These are phyloP conservation scores for Myxozyma melibiosi DNA, from an alignment of 805 yeast species.

Conservation along the genomic window DNA sequence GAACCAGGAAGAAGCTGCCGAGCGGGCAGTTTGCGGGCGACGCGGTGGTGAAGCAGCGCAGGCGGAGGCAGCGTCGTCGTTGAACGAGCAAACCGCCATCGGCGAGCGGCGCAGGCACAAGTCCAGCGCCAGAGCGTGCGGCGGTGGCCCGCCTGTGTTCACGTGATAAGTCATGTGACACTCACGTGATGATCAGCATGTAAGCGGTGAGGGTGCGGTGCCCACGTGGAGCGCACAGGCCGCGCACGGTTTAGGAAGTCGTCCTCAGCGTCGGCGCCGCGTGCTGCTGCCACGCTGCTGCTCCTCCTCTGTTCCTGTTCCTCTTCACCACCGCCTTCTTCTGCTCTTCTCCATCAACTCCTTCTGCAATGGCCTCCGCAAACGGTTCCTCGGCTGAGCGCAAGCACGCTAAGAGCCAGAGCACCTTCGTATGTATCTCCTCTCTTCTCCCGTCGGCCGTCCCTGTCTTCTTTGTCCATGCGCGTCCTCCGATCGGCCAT, in stretches of 20 bases:
- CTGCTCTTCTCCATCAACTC: constrained; percentile 1
- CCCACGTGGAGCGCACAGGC: background rate
- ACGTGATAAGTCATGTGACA: too few relatives aligned
- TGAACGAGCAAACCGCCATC: too few relatives aligned
- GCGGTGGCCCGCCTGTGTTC: too few relatives aligned
- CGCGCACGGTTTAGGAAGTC: background rate
- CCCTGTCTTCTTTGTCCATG: background rate
- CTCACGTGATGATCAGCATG: too few relatives aligned
- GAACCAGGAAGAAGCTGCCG: too few relatives aligned
- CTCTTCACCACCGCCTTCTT: too few relatives aligned
- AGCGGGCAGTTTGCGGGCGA: too few relatives aligned
- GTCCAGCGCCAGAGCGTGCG: too few relatives aligned
- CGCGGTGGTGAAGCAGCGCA: too few relatives aligned
- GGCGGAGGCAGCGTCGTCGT: too few relatives aligned
- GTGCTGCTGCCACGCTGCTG: background rate
- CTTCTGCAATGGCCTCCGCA: constrained; percentile 5
- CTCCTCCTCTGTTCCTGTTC: background rate
- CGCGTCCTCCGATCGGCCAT: background rate
- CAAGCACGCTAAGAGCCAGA: constrained; percentile 71
- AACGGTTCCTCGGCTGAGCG: constrained; percentile 35
- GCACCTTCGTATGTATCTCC: constrained; percentile 59
- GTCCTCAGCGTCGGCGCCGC: background rate
- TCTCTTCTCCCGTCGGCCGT: background rate
- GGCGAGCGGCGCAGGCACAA: too few relatives aligned
- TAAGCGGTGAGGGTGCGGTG: too few relatives aligned